Evolutionary conservation across 495 filamentous ascomycete species (phyloP), one percentile per base, ranked within the genome.

Genomic region (Sporormia fimetaria): DNA sequence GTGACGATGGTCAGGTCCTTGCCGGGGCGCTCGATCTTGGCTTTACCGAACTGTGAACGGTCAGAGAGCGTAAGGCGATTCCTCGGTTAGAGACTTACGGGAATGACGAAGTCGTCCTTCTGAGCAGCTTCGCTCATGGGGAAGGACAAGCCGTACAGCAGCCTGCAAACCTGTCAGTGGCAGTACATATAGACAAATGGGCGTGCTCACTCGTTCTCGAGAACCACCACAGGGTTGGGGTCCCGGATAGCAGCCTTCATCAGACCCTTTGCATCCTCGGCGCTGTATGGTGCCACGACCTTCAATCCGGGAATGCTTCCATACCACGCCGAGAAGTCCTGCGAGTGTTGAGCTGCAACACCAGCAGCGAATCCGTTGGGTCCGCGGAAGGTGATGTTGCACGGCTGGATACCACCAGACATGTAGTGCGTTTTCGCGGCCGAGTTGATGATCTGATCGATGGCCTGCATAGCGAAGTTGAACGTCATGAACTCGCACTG

Each of bases 401-500:
- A 98, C 54, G 90, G 90, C 66, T 98, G 90, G 64, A 94, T 98
- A 63, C 90, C 90, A 52, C 90, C 90, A 40, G 88, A 94, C 90
- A 98, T 98, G 71, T 98, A 98, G 62, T 95, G 92, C 15, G 90
- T 98, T 71, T 96, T 98, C 51, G 86, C 90, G 39, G 86, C 90
- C 33, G 87, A 94, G 75, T 98, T 98, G 77, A 98, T 87, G 62
- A 98, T 86, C 63, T 98, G 90, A 66, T 98, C 90, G 64, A 98
- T 98, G 51, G 90, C 81, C 70, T 98, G 90, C 90, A 98, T 98
- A 64, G 90, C 90, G 63, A 98, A 98, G 74, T 98, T 98, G 83
- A 94, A 98, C 54, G 90, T 98, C 90, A 98, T 98, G 76, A 98
- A 98, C 67, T 94, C 87, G 74, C 85, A 93, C 85, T 93, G 59